Percentiles rank a stretch among this genome's conserved stretches.
These are phyloP conservation scores for Russula sp. DNA, from an alignment of 768 basidiomycete genomes.

Conservation along the genomic window DNA sequence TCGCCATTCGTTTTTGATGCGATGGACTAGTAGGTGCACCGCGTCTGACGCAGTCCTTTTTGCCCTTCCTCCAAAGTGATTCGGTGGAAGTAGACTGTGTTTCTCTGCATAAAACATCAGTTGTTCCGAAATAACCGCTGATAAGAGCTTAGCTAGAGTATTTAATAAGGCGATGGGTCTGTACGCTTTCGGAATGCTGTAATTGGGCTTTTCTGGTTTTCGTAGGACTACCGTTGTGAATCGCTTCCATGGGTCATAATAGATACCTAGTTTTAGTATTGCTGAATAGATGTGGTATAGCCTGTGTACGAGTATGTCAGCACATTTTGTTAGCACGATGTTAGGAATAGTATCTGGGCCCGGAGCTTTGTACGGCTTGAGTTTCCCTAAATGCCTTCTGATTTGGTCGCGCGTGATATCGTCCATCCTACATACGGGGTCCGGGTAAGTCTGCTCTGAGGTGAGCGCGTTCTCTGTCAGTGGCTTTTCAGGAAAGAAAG, in stretches of 20 bases:
- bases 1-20: too few species aligned
- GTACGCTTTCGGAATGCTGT: neutral
- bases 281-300: neutral
- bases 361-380: neutral
- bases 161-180: neutral
- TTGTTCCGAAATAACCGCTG: too few species aligned
- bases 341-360: neutral
- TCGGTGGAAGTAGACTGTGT: too few species aligned
- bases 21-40: too few species aligned
- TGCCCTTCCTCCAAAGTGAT: too few species aligned
- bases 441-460: too few species aligned
- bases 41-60: too few species aligned
- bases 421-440: too few species aligned
- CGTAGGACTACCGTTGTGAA: neutral
- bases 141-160: neutral
- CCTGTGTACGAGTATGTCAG: neutral
- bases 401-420: neutral
- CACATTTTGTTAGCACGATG: neutral
- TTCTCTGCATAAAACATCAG: too few species aligned
- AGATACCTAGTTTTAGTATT: accelerated
- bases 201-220: constrained; percentile 29
- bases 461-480: too few species aligned
- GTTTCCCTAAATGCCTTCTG: accelerated
- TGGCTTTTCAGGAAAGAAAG: neutral
- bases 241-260: neutral